Evolutionary conservation across 83 land plant species (phyloP).

Genomic region (Picea abies): DNA sequence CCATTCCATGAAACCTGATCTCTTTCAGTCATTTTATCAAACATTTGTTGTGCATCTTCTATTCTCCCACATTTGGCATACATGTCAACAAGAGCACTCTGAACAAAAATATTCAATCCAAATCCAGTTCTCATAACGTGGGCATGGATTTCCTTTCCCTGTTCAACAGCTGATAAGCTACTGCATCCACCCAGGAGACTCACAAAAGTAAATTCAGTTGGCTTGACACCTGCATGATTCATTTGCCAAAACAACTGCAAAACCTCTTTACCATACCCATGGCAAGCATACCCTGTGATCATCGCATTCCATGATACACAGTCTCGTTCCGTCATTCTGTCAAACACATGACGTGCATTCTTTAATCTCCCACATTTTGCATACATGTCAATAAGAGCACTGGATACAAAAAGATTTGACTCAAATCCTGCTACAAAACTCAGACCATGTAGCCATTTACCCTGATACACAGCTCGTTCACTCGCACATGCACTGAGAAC

Average conservation of each 20-base stretch:
- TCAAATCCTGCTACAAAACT: slow-evolving; percentile 48
- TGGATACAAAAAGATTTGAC: slow-evolving; percentile 45
- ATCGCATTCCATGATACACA: not conserved
- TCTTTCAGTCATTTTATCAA: not conserved
- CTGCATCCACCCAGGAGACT: not conserved
- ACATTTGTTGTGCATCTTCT: not conserved
- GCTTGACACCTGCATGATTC: not conserved
- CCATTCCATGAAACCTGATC: slow-evolving; percentile 36
- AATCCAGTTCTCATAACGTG: slow-evolving; percentile 13
- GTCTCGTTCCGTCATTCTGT: not conserved
- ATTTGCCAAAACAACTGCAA: not conserved
- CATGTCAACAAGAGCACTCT: not conserved
- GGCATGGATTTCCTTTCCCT: slow-evolving; percentile 42
- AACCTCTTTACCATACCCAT: not conserved
- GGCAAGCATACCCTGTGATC: slow-evolving; percentile 10
- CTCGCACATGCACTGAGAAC: slow-evolving; percentile 68
- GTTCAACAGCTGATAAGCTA: not conserved
- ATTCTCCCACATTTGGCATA: slow-evolving; percentile 7
- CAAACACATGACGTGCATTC: not conserved
- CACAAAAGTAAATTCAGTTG: not conserved
- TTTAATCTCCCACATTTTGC: slow-evolving; percentile 49
- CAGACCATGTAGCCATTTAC: slow-evolving; percentile 64
- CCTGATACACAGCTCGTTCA: slow-evolving; percentile 50
- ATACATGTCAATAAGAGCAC: slow-evolving; percentile 60
- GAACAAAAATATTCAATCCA: not conserved